Evolutionary conservation across 345 rosid species (phyloP).

Genomic region (Eucalyptus marginata): DNA sequence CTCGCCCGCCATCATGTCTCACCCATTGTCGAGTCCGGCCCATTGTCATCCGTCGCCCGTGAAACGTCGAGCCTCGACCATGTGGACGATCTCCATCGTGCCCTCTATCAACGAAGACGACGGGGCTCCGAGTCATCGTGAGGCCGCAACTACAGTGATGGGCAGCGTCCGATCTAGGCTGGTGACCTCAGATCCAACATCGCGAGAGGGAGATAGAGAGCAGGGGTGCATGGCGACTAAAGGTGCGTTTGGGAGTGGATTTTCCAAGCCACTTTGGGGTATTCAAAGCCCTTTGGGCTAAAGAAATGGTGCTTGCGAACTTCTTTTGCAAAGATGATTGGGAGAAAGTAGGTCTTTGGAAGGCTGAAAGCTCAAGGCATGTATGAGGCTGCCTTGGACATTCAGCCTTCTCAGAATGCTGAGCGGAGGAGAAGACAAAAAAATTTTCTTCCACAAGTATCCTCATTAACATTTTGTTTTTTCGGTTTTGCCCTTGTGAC

Average conservation of each 20-base stretch:
- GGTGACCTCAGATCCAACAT: background rate
- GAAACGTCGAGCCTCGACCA: background rate
- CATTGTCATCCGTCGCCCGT: background rate
- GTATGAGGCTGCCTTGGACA: too few species aligned
- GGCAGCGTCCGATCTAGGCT: background rate
- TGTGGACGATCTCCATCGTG: background rate
- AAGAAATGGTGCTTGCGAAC: rapidly evolving
- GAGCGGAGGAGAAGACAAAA: too few species aligned
- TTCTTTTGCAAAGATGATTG: too few species aligned
- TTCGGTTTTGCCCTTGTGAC: rapidly evolving
- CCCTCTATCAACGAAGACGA: background rate
- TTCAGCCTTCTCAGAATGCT: rapidly evolving
- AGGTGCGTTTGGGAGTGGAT: too few species aligned
- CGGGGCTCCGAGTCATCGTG: background rate
- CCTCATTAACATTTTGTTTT: too few species aligned
- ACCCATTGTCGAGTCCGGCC: background rate
- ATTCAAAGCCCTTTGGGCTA: too few species aligned
- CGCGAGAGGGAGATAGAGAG: background rate
- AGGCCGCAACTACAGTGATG: background rate
- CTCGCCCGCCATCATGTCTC: background rate
- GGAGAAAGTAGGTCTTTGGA: rapidly evolving
- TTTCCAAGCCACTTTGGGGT: too few species aligned
- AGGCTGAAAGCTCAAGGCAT: rapidly evolving
- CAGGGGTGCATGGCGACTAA: background rate
- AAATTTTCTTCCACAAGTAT: too few species aligned